Base-by-base conservation (phyloP, 495 filamentous ascomycete genomes). In the Penicillium bovifimosum region DNA sequence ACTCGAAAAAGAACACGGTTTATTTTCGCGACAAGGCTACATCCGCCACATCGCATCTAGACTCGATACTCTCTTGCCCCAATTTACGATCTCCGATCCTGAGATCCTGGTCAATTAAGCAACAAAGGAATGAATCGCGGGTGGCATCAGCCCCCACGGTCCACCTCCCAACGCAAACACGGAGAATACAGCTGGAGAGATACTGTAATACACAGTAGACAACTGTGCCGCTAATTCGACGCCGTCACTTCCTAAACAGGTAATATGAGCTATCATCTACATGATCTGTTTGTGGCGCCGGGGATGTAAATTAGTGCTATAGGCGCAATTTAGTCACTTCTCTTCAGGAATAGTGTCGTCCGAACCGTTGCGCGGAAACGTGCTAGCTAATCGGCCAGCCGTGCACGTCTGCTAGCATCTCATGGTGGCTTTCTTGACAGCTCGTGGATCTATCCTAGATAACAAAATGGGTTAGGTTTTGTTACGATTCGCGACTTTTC, bases 351-450 rank as follows among this genome's bases (percentile, higher is more conserved):
- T 50, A 43, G 31, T 58, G 20, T 53, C 48, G 47, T 56, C 47
- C 53, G 41, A 41, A 58, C 59, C 56, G 59, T 62, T 58, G 40
- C 18, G 49, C 36, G 47, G 59, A 53, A 58, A 57, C 50, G 20
- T 53, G 53, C 18, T 14, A 44, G 40, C 52, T 55, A 61, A 58
- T 58, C 28, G 16, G 13, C 36, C 9, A 16, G n/a, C 33, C 42
- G 20, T 34, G 28, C 31, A 17, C 20, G 20, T 42, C 41, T 11
- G 32, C 9, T 4, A 34, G 35, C 24, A 32, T 43, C 43, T 35
- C 38, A 31, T 55, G 27, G 40, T 34, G 59, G 47, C 13, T 45
- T 40, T 47, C 36, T 56, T 33, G 40, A 33, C 44, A 36, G 18
- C 11, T 53, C 53, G 53, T 59, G 62, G 55, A 53, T 50, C 5